Evolutionary conservation across 805 yeast genomes (phyloP).

Genomic region (Candida manassasensis): DNA sequence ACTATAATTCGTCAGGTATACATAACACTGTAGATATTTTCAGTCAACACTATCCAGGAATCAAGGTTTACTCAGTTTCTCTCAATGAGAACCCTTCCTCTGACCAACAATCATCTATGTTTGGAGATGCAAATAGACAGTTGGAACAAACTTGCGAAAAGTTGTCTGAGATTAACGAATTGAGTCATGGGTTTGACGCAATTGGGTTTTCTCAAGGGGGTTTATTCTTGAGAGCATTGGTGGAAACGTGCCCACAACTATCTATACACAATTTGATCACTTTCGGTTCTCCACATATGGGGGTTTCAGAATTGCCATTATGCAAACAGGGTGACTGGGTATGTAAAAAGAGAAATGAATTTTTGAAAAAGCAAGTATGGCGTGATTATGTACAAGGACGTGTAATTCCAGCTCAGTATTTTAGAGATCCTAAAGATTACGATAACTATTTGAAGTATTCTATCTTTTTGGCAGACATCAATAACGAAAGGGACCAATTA

Average conservation of each 20-base stretch:
- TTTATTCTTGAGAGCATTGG: slow-evolving; percentile 61
- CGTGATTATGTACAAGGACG: slow-evolving; percentile 48
- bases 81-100: slow-evolving; percentile 44
- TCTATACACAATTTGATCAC: slow-evolving; percentile 53
- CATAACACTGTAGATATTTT: slow-evolving; percentile 41
- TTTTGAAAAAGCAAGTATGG: slow-evolving; percentile 62
- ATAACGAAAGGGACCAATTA: slow-evolving; percentile 48
- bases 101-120: slow-evolving; percentile 52
- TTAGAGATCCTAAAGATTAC: slow-evolving; percentile 54
- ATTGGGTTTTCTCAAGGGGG: slow-evolving; percentile 87
- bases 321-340: slow-evolving; percentile 54
- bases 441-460: slow-evolving; percentile 54
- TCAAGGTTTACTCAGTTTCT: slow-evolving; percentile 49
- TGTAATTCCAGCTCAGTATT: slow-evolving; percentile 71
- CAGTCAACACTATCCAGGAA: slow-evolving; percentile 42
- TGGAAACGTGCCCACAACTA: slow-evolving; percentile 49
- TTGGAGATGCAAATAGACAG: slow-evolving; percentile 58
- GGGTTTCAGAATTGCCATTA: slow-evolving; percentile 62
- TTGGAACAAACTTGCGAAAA: slow-evolving; percentile 53
- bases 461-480: slow-evolving; percentile 56
- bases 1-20: slow-evolving; percentile 59
- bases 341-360: slow-evolving; percentile 49
- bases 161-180: slow-evolving; percentile 40
- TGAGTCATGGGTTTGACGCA: slow-evolving; percentile 59
- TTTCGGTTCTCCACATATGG: slow-evolving; percentile 80